Percentiles rank a stretch among this genome's conserved stretches.
Evolutionary conservation across 371 early-diverging fungal genomes (phyloP).

Genomic region (Ecytonucleospora hepatopenaei): DNA sequence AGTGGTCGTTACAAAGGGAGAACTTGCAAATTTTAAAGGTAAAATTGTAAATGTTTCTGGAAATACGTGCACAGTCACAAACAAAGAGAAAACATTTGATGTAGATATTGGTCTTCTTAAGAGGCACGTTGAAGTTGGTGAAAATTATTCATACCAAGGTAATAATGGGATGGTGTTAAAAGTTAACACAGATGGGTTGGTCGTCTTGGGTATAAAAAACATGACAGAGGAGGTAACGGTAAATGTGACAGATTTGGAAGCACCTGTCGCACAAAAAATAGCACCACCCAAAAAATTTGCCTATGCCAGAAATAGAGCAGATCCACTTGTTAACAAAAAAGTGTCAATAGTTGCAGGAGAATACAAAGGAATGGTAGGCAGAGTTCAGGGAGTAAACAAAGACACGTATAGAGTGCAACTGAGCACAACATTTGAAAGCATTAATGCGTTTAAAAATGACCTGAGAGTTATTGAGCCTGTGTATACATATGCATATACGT

Average conservation of each 20-base stretch:
- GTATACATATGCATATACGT: too few relatives aligned
- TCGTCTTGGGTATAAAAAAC: constrained; percentile 24
- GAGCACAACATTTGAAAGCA: constrained; percentile 69
- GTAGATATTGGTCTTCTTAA: constrained; percentile 60
- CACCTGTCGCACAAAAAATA: constrained; percentile 62
- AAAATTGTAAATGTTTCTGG: constrained; percentile 63
- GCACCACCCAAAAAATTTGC: constrained; percentile 59
- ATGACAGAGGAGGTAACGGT: constrained; percentile 51
- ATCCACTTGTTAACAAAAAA: constrained; percentile 70
- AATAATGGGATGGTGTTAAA: constrained; percentile 68
- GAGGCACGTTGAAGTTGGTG: constrained; percentile 72
- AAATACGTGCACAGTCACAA: constrained; percentile 60
- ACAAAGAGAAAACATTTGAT: constrained; percentile 46
- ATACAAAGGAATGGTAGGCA: constrained; percentile 87
- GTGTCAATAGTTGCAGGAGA: constrained; percentile 75
- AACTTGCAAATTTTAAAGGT: constrained; percentile 69
- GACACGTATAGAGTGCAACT: constrained; percentile 74
- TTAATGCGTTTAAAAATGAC: constrained; percentile 60
- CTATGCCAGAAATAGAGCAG: constrained; percentile 55
- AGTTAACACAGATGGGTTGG: constrained; percentile 64
- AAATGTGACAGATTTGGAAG: constrained; percentile 53
- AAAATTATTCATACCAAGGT: constrained; percentile 56
- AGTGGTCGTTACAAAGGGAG: constrained; percentile 74
- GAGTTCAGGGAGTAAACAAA: constrained; percentile 73
- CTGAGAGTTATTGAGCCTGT: not conserved